phyloP scores from a whole-genome alignment of 2,329 filamentous ascomycete species.

The Pseudogymnoascus sp. region DNA sequence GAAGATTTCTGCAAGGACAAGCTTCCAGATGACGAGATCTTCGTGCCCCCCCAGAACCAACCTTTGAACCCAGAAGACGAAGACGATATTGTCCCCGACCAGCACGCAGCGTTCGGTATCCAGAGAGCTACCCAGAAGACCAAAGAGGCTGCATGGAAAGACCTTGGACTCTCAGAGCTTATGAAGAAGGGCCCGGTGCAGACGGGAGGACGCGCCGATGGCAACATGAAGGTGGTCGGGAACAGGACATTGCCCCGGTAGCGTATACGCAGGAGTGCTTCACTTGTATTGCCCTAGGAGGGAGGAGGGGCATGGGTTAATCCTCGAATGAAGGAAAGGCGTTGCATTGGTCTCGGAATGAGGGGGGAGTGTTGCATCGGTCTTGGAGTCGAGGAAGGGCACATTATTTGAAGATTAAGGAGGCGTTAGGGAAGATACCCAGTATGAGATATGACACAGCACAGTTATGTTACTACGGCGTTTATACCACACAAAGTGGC shows the following conservation, averaged over 20 bases:
- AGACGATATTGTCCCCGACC: conserved; percentile 80
- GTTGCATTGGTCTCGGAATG: background rate
- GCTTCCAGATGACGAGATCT: conserved; percentile 69
- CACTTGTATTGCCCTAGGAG: background rate
- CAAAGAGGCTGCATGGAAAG: conserved; percentile 68
- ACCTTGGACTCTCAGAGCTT: conserved; percentile 63
- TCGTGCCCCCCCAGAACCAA: conserved; percentile 70
- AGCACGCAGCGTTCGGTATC: conserved; percentile 82
- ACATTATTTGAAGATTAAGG: background rate
- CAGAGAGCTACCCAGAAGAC: conserved; percentile 66
- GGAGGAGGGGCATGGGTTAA: background rate
- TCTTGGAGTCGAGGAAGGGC: background rate
- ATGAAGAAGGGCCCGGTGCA: conserved; percentile 51
- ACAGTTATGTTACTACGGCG: background rate
- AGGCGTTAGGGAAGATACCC: background rate
- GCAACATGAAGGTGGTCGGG: background rate
- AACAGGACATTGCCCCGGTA: conserved; percentile 12
- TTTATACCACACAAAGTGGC: background rate
- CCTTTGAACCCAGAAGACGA: conserved; percentile 82
- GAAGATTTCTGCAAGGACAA: conserved; percentile 66
- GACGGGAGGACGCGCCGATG: background rate
- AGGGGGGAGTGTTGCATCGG: background rate
- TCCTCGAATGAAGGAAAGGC: background rate
- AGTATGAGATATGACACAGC: background rate
- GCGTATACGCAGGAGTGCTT: background rate